These are phyloP conservation scores for Dendrostoma leiphaemia DNA, from an alignment of 2,329 filamentous ascomycete genomes.

Conservation along the genomic window DNA sequence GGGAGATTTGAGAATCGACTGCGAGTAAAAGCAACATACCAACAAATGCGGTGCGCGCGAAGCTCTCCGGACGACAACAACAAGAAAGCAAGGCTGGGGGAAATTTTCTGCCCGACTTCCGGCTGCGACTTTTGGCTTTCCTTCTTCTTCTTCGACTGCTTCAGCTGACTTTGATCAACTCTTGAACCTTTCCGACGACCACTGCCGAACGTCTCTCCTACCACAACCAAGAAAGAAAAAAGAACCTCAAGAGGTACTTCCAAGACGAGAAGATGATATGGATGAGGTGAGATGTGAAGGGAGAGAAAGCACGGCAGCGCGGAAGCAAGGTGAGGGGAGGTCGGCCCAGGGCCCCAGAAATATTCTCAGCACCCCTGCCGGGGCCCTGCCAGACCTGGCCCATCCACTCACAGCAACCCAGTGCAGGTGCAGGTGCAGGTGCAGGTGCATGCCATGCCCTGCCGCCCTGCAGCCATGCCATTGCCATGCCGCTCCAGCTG, in stretches of 20 bases:
- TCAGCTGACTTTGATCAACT: slow-evolving; percentile 12
- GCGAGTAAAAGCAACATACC: too few relatives aligned
- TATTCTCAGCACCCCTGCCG: too few relatives aligned
- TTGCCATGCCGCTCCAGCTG: too few relatives aligned
- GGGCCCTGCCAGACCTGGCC: too few relatives aligned
- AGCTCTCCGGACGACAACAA: background rate
- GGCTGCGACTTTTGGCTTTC: background rate
- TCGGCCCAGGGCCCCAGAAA: background rate
- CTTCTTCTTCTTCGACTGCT: slow-evolving; percentile 1
- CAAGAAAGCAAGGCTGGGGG: background rate
- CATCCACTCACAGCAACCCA: too few relatives aligned
- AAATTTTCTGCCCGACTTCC: slow-evolving; percentile 9
- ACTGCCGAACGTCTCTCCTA: slow-evolving; percentile 14
- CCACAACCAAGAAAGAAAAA: slow-evolving; percentile 12
- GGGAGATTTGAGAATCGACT: too few relatives aligned
- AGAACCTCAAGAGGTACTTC: background rate
- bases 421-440: too few relatives aligned
- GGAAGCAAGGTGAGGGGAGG: background rate
- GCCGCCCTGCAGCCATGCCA: too few relatives aligned
- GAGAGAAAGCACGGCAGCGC: background rate
- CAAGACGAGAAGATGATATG: background rate
- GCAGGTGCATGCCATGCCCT: too few relatives aligned
- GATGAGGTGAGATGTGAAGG: background rate
- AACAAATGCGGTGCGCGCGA: background rate
- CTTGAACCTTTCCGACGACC: slow-evolving; percentile 14